phyloP scores from a whole-genome alignment of 495 filamentous ascomycete genomes.

The Cercophora scortea region DNA sequence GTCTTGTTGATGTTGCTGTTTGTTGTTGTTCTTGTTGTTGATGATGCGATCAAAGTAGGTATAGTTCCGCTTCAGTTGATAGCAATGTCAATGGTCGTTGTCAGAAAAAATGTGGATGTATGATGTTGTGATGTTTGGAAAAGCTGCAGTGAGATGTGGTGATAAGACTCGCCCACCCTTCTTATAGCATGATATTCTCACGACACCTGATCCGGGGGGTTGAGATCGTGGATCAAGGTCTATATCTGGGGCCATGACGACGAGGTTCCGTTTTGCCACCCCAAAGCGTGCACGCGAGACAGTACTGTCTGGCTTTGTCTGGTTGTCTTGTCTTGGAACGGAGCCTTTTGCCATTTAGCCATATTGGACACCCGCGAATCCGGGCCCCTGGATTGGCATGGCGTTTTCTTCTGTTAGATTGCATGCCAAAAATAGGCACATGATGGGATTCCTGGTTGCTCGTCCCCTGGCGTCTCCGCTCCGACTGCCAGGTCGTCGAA shows the following conservation, averaged over 20 bases:
- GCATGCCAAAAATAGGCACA: constrained; percentile 15
- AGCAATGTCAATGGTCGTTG: background rate
- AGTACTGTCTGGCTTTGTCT: constrained; percentile 2
- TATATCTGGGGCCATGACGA: background rate
- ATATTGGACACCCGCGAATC: constrained; percentile 23
- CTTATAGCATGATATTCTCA: background rate
- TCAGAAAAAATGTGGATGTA: background rate
- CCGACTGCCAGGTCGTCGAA: background rate
- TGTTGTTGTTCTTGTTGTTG: background rate
- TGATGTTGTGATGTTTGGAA: background rate
- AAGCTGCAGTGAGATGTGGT: background rate
- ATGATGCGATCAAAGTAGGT: background rate
- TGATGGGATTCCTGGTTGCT: constrained; percentile 1
- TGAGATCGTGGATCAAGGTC: background rate
- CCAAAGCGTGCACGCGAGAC: background rate
- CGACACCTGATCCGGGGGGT: background rate
- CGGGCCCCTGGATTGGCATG: constrained; percentile 31
- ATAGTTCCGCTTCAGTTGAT: background rate
- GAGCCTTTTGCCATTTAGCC: constrained; percentile 23
- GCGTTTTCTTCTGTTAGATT: constrained; percentile 2
- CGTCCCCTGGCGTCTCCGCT: background rate
- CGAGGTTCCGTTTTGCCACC: constrained; percentile 2
- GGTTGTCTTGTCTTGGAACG: constrained; percentile 12
- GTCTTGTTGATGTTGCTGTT: background rate
- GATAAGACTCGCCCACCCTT: background rate